A percentile compares a stretch with the other conserved stretches of the same genome.
These are phyloP conservation scores for Digitaria exilis DNA, from an alignment of 202 grass and related monocot genomes.

Conservation along the genomic window DNA sequence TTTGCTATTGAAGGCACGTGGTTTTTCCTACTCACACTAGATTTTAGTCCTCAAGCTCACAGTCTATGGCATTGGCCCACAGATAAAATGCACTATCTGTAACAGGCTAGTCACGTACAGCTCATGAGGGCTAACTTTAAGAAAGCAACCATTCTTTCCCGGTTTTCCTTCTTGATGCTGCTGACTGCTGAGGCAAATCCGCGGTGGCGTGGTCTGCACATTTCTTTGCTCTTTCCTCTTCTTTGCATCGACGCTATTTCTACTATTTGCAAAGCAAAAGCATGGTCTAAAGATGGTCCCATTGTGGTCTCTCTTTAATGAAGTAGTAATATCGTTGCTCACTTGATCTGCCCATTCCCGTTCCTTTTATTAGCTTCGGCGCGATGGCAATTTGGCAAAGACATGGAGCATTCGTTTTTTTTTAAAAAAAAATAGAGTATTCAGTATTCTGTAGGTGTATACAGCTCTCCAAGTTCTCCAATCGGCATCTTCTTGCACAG, in stretches of 20 bases:
- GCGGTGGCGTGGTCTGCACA: not conserved
- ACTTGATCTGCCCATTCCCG: too few relatives aligned
- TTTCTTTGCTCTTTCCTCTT: slow-evolving; percentile 33
- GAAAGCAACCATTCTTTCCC: not conserved
- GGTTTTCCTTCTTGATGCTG: not conserved
- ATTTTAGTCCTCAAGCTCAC: not conserved
- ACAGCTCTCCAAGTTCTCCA: too few relatives aligned
- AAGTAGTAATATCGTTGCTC: not conserved
- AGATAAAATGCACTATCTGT: not conserved
- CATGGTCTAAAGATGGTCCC: not conserved
- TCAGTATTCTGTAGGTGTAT: too few relatives aligned
- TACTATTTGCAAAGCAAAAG: not conserved
- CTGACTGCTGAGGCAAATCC: not conserved
- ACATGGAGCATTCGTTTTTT: too few relatives aligned
- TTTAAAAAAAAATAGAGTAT: too few relatives aligned
- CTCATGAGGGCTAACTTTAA: not conserved
- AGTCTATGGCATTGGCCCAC: not conserved
- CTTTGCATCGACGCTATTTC: not conserved
- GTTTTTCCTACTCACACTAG: too few relatives aligned
- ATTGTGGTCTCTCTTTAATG: not conserved
- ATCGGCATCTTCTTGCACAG: too few relatives aligned
- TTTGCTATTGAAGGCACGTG: too few relatives aligned
- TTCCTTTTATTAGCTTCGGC: too few relatives aligned
- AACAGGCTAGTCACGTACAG: not conserved
- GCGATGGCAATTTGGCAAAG: too few relatives aligned